Base-by-base conservation (phyloP, 2,329 filamentous ascomycete genomes). In the Penicillium sp. region DNA sequence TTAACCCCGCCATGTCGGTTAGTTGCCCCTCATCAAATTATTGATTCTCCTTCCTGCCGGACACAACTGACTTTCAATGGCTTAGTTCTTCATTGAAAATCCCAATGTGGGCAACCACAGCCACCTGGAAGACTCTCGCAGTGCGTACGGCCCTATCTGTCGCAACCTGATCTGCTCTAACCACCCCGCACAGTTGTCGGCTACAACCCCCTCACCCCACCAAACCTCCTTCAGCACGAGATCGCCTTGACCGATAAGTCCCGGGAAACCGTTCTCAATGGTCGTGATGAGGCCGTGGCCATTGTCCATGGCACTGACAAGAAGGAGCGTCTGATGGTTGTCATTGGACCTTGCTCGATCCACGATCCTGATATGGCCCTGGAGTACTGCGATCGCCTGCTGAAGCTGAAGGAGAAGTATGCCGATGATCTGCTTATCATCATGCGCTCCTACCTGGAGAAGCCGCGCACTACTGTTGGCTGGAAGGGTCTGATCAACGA, bases 401-500 rank as follows among this genome's bases (percentile, higher is more conserved):
- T 95, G 63, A 81, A 85, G 69, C 81, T 95, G 67, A 92, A 93
- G 77, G 85, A 92, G 72, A 94, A 95, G 80, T 88, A 96, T 80
- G 84, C 89, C 73, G 84, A 92, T 68, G 91, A 97, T 71, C 83
- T 99, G 33, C 83, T 95, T 66, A 94, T 99, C 65, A 89, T 99
- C 58, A 99, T 99, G 94, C 90, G 94, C 66, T 90, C 91, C 61
- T 99, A 99, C 84, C 86, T 99, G 56, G 94, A 99, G 83, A 99
- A 99, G 83, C 94, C 94, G 19, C 87, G 94, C 61, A 99, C 94
- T 24, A 99, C 94, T 0, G 91, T 99, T 24, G 94, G 94, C 65
- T 99, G 94, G 94, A 99, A 99, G 81, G 94, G 94, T 46, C 81
- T 99, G 67, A 96, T 99, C 80, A 97, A 99, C 74, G 94, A 99